Base-by-base conservation (phyloP, 192 early-diverging fungal species). In the Podila horticola region DNA sequence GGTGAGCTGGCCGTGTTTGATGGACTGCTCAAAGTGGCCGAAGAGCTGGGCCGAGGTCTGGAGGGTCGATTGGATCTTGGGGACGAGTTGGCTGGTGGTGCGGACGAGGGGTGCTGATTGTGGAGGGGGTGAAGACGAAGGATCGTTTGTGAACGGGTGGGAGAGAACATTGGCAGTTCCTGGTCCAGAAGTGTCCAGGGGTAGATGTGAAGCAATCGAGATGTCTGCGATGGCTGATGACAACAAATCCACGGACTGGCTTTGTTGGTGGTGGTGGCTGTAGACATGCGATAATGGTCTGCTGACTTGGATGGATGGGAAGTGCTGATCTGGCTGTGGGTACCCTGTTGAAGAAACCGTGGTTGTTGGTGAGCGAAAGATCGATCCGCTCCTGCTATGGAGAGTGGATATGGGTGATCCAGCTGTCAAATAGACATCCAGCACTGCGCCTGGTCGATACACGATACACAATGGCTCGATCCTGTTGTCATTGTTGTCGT, bases 401-500 rank as follows among this genome's bases (percentile, higher is more conserved):
- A 29, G 49, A 20, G 17, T 50, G 12, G 33, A 51, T 30, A 31
- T 19, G 59, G 41, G 45, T 30, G 59, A 55, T 8, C 52, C 52
- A 19, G 12, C n/a, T 0, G 20, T 55, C 52, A 55, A 20, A 5
- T 62, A 11, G 30, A 76, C 74, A 36, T 76, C 64, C 24, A 66
- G 58, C 3, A 70, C 49, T 17, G 58, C 34, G 20, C 52, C 64
- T 3, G 74, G 74, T 24, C 69, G 74, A 55, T 76, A 66, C 57
- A 50, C 62, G 52, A 76, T 70, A 28, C 68, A 66, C 5, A 20
- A 41, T 38, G 74, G 74, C 17, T 76, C 68, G 11, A 76, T 65
- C 51, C 68, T 76, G 15, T 1, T 45, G 41, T 45, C 4, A 4
- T 45, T 2, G 12, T 45, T 15, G 41, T 45, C 12, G 13, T 13